phyloP scores from a whole-genome alignment of 495 filamentous ascomycete species.

The Evernia prunastri region DNA sequence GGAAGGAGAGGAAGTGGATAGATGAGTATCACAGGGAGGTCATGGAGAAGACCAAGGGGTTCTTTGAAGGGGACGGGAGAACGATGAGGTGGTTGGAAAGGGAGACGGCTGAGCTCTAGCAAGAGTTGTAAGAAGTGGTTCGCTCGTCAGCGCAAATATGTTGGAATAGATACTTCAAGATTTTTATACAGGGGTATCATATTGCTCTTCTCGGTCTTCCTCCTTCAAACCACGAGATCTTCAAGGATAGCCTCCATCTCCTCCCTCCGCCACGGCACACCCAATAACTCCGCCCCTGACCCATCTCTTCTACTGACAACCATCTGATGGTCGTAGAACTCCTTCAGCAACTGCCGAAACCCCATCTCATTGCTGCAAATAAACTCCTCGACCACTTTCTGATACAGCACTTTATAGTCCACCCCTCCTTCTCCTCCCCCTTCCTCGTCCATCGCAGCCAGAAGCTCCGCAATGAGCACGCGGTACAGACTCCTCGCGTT shows the following conservation, averaged over 20 bases:
- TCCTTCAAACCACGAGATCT: slow-evolving; percentile 52
- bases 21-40: slow-evolving; percentile 82
- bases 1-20: slow-evolving; percentile 77
- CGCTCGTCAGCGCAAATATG: neutral
- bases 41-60: slow-evolving; percentile 72
- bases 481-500: slow-evolving; percentile 84
- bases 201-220: neutral
- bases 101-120: slow-evolving; percentile 53
- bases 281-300: slow-evolving; percentile 74
- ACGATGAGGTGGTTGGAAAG: slow-evolving; percentile 76
- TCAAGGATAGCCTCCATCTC: slow-evolving; percentile 87
- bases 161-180: neutral
- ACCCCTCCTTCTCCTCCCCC: slow-evolving; percentile 40
- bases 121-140: neutral
- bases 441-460: slow-evolving; percentile 59
- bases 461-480: slow-evolving; percentile 73
- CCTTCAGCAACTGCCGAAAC: slow-evolving; percentile 87
- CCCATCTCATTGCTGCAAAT: slow-evolving; percentile 94
- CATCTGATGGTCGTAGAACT: slow-evolving; percentile 98
- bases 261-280: slow-evolving; percentile 77
- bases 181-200: slow-evolving; percentile 12
- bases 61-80: slow-evolving; percentile 58
- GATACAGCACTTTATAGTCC: slow-evolving; percentile 86
- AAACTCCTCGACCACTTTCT: slow-evolving; percentile 92
- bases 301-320: slow-evolving; percentile 79